Base-by-base conservation (phyloP, 441 rosid species). In the Aleurites moluccanus region DNA sequence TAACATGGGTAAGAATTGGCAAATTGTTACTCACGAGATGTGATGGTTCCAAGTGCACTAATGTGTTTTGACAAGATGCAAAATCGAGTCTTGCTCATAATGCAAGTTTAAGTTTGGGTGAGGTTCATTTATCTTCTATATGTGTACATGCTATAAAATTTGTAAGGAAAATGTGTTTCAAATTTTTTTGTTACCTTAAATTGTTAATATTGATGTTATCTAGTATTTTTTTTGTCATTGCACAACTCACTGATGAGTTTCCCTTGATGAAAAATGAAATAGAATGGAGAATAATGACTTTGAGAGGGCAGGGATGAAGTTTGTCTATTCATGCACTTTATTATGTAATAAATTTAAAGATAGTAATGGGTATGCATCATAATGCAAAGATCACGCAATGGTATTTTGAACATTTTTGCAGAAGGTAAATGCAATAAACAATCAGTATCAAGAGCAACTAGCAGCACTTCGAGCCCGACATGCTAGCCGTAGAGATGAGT, bases 401-500 rank as follows among this genome's bases (percentile, higher is more conserved):
- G 35, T 57, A n/a, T 55, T 55, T n/a, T 55, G 0, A n/a, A 4
- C 8, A 38, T 56, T 6, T 10, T 13, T 63, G 57, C 90, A 93
- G 98, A 93, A 85, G 83, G 77, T 93, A 84, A 87, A 83, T 75
- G 80, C 88, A 28, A 91, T 93, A 62, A 89, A 84, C 76, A 64
- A 84, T 73, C 90, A 83, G 75, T 87, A 91, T 67, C 89, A 85
- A 82, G 95, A 91, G 73, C 89, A 89, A 74, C 84, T 93, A 71
- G 80, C 82, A 75, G 86, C 87, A 27, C 86, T 93, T 42, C 82
- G 96, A 78, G 84, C 87, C 35, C 81, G 85, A 5, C 93, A 90
- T 69, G 83, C 89, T n/a, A 81, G 80, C 78, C 92, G 77, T 14
- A 88, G 91, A 81, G 97, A 90, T 47, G 98, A 90, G 70, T 77